These are phyloP conservation scores for Mycogone perniciosa DNA, from an alignment of 2,329 filamentous ascomycete genomes.

Conservation along the genomic window DNA sequence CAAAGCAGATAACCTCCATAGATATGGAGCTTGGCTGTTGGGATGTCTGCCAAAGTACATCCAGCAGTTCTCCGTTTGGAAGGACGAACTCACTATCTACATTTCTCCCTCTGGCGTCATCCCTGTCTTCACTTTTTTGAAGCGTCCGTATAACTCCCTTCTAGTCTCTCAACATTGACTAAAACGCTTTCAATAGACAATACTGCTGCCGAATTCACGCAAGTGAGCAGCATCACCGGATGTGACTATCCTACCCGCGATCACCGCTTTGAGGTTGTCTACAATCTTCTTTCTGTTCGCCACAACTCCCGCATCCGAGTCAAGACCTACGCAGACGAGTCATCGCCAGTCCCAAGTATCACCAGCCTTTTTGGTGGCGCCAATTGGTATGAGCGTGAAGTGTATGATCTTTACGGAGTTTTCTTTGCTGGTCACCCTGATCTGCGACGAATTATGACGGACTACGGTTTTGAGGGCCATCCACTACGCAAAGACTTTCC, in stretches of 20 bases:
- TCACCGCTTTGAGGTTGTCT: slow-evolving; percentile 95
- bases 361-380: slow-evolving; percentile 85
- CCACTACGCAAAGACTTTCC: slow-evolving; percentile 97
- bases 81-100: slow-evolving; percentile 94
- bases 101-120: slow-evolving; percentile 83
- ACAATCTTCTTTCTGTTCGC: slow-evolving; percentile 91
- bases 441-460: slow-evolving; percentile 95
- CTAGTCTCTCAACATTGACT: not conserved
- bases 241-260: slow-evolving; percentile 94
- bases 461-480: slow-evolving; percentile 98
- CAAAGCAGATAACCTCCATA: slow-evolving; percentile 82
- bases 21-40: slow-evolving; percentile 94
- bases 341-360: slow-evolving; percentile 84
- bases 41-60: slow-evolving; percentile 95
- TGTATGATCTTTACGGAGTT: slow-evolving; percentile 95
- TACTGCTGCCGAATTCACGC: slow-evolving; percentile 93
- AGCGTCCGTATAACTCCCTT: slow-evolving; percentile 47
- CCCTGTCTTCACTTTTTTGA: slow-evolving; percentile 89
- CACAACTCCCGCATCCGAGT: slow-evolving; percentile 96
- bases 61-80: slow-evolving; percentile 99
- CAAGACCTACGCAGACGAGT: slow-evolving; percentile 98
- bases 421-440: slow-evolving; percentile 96
- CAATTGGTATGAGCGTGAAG: slow-evolving; percentile 98
- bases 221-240: slow-evolving; percentile 84
- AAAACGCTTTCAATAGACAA: slow-evolving; percentile 55